phyloP scores from a whole-genome alignment of 2,329 filamentous ascomycete species.

The Drechslera avenae region DNA sequence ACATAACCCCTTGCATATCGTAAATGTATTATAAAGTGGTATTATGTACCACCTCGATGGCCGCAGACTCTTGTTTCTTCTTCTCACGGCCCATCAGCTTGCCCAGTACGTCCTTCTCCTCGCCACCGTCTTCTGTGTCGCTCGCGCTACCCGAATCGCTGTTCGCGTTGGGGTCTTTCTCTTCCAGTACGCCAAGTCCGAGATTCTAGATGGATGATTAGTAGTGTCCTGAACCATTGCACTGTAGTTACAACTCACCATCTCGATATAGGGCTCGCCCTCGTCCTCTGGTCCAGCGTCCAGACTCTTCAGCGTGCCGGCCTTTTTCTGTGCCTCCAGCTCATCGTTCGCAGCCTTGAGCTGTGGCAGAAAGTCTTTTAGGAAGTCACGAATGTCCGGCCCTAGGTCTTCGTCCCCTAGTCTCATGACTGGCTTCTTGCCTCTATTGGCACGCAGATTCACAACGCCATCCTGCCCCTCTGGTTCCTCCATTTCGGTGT shows the following conservation, averaged over 20 bases:
- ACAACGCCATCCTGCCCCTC: constrained; percentile 22
- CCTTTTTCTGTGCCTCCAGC: constrained; percentile 48
- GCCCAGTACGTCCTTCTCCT: constrained; percentile 42
- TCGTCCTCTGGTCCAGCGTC: constrained; percentile 37
- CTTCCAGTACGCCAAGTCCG: constrained; percentile 55
- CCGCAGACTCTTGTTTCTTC: constrained; percentile 22
- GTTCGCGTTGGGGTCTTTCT: constrained; percentile 39
- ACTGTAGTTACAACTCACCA: constrained; percentile 34
- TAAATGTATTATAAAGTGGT: constrained; percentile 10
- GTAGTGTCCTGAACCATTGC: neutral
- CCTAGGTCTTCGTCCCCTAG: constrained; percentile 30
- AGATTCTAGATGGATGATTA: constrained; percentile 41
- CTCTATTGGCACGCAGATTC: constrained; percentile 38
- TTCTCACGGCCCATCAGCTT: constrained; percentile 45
- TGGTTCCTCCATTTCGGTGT: constrained; percentile 11
- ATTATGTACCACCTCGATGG: constrained; percentile 41
- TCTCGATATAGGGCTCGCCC: constrained; percentile 48
- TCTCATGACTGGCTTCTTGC: constrained; percentile 42
- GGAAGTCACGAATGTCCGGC: constrained; percentile 40
- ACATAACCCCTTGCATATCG: no score
- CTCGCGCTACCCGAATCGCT: constrained; percentile 29
- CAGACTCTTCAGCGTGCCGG: constrained; percentile 46
- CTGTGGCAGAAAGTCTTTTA: constrained; percentile 51
- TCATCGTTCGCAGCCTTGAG: constrained; percentile 52
- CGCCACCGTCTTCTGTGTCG: constrained; percentile 22